Evolutionary conservation across 164 flowering plant genomes (phyloP).

Genomic region (Chloranthus sessilifolius): DNA sequence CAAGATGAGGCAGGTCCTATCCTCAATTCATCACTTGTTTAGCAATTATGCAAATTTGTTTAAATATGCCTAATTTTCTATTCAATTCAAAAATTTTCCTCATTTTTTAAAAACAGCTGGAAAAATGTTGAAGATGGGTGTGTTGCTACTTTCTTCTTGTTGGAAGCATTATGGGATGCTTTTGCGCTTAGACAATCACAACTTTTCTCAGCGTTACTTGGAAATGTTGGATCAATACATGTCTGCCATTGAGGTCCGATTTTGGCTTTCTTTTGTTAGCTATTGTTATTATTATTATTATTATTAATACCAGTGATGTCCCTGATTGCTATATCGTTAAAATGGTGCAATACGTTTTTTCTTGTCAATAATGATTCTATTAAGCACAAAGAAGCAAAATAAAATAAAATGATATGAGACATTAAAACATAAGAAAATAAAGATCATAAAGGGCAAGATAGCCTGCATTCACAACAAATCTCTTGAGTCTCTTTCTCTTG

Average conservation of each 20-base stretch:
- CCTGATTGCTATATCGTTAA: too few relatives aligned
- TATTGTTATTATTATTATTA: not conserved
- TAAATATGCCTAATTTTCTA: conserved; percentile 7
- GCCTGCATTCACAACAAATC: too few relatives aligned
- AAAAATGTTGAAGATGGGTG: conserved; percentile 31
- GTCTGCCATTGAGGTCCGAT: conserved; percentile 78
- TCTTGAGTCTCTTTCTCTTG: too few relatives aligned
- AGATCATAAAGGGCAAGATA: too few relatives aligned
- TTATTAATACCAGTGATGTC: too few relatives aligned
- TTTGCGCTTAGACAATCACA: conserved; percentile 54
- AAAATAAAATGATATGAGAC: too few relatives aligned
- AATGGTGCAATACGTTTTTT: too few relatives aligned
- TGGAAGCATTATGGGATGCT: conserved; percentile 78
- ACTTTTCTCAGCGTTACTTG: conserved; percentile 32
- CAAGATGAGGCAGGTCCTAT: conserved; percentile 57
- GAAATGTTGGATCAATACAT: conserved; percentile 63
- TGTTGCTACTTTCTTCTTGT: conserved; percentile 63
- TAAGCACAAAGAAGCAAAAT: too few relatives aligned
- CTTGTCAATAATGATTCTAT: too few relatives aligned
- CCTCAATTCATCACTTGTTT: conserved; percentile 11
- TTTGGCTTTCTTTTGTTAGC: not conserved
- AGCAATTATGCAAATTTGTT: not conserved
- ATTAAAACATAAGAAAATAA: too few relatives aligned
- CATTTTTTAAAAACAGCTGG: conserved; percentile 32
- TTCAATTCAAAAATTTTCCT: conserved; percentile 1